Percentiles rank a stretch among this genome's conserved stretches.
phyloP scores from a whole-genome alignment of 208 protist species.

The Leishmania turanica region DNA sequence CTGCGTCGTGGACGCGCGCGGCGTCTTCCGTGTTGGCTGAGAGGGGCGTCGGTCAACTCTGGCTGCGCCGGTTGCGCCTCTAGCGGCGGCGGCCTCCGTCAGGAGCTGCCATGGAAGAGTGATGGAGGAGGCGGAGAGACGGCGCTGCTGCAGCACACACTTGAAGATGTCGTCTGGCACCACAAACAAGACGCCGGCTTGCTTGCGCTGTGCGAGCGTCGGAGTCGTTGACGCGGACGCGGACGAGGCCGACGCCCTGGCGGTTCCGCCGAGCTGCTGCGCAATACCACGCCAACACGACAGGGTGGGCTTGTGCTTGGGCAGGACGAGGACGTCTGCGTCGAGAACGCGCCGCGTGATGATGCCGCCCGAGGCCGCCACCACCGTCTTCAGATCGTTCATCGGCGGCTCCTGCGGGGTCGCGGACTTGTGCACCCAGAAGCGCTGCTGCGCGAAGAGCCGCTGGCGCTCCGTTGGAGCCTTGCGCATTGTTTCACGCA shows the following conservation, averaged over 20 bases:
- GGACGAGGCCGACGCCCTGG: not conserved
- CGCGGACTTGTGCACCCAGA: slow-evolving; percentile 67
- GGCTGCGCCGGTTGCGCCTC: not conserved
- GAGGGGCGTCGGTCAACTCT: slow-evolving; percentile 1
- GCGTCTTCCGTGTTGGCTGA: slow-evolving; percentile 14
- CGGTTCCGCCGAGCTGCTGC: slow-evolving; percentile 5
- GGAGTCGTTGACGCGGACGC: not conserved
- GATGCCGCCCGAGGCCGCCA: slow-evolving; percentile 61
- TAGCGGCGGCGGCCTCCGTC: not conserved
- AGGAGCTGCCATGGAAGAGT: slow-evolving; percentile 16
- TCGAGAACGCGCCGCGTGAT: slow-evolving; percentile 23
- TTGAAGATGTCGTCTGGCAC: slow-evolving; percentile 71
- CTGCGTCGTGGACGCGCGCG: slow-evolving; percentile 13
- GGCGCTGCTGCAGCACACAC: slow-evolving; percentile 62
- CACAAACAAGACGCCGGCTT: slow-evolving; percentile 40
- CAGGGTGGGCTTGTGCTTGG: slow-evolving; percentile 28
- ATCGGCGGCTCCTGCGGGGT: slow-evolving; percentile 63
- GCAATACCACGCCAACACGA: slow-evolving; percentile 30
- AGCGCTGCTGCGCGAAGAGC: slow-evolving; percentile 40
- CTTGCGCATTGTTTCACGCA: slow-evolving; percentile 35
- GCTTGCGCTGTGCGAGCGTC: slow-evolving; percentile 11
- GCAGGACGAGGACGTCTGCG: slow-evolving; percentile 57
- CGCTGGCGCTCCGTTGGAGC: slow-evolving; percentile 39
- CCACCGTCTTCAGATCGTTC: slow-evolving; percentile 68
- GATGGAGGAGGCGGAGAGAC: slow-evolving; percentile 35